Evolutionary conservation across 192 early-diverging fungal genomes (phyloP).

Genomic region (Coemansia sp.): DNA sequence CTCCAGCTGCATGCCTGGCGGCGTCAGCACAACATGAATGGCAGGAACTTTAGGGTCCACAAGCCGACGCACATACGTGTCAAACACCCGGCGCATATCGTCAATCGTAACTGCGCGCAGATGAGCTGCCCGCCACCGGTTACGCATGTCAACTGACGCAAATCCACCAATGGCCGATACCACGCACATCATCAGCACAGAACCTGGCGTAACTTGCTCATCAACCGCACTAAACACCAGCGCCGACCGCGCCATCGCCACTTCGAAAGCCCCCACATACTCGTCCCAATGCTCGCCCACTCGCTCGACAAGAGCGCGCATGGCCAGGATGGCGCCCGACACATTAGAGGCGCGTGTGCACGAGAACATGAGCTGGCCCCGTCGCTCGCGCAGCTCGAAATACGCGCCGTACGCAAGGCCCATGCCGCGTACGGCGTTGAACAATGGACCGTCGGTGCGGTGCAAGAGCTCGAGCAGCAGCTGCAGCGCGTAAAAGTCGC

Average conservation of each 20-base stretch:
- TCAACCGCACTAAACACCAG: conserved; percentile 15
- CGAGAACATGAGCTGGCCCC: conserved; percentile 51
- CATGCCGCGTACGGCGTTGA: conserved; percentile 70
- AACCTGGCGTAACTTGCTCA: conserved; percentile 17
- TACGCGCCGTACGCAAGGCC: conserved; percentile 75
- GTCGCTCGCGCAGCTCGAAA: conserved; percentile 59
- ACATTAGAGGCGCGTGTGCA: conserved; percentile 33
- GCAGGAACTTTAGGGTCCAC: conserved; percentile 22
- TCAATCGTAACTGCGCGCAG: conserved; percentile 17
- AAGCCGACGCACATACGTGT: conserved; percentile 25
- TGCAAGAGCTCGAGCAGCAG: conserved; percentile 71
- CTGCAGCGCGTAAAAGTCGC: conserved; percentile 58
- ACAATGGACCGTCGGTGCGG: conserved; percentile 73
- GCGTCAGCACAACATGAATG: conserved; percentile 25
- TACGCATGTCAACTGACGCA: conserved; percentile 9
- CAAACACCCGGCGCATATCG: conserved; percentile 41
- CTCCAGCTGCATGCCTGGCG: conserved; percentile 26
- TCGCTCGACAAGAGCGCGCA: conserved; percentile 19
- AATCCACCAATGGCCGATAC: conserved; percentile 28
- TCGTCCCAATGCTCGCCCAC: conserved; percentile 29
- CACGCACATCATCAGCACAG: conserved; percentile 17
- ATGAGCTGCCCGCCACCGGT: conserved; percentile 32
- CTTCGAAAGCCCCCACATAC: conserved; percentile 44
- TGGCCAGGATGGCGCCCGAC: conserved; percentile 24
- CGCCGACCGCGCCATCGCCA: conserved; percentile 37